Percentiles rank a stretch among this genome's conserved stretches.
Conservation (phyloP, 208 protist genomes). For the Endotrypanum monterogeii region DNA sequence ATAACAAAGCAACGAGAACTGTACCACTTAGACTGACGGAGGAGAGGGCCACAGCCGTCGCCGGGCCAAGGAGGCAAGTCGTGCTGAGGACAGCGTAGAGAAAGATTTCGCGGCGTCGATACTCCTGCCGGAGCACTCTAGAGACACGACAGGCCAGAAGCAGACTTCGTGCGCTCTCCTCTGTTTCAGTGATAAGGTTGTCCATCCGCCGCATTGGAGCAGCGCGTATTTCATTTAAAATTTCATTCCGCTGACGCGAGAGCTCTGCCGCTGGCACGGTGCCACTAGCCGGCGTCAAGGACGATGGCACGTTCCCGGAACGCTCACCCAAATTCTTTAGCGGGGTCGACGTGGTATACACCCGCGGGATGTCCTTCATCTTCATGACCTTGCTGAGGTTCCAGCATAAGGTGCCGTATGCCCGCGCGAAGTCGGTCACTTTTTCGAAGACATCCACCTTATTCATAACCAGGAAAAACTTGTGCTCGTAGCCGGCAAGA, state of each 20-base stretch:
- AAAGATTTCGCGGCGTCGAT: constrained; percentile 32
- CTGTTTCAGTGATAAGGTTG: constrained; percentile 76
- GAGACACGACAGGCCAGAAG: constrained; percentile 54
- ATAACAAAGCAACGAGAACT: constrained; percentile 16
- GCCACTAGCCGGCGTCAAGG: neutral
- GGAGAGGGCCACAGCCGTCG: constrained; percentile 18
- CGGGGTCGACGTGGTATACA: constrained; percentile 88
- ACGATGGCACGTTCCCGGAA: neutral
- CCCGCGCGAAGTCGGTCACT: constrained; percentile 86
- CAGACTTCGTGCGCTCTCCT: constrained; percentile 60
- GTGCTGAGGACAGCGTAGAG: constrained; percentile 21
- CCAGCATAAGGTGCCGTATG: constrained; percentile 93
- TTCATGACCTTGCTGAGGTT: constrained; percentile 90
- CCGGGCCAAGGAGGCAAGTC: constrained; percentile 19
- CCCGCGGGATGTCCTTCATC: constrained; percentile 90
- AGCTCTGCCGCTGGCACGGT: constrained; percentile 53
- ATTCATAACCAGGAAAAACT: constrained; percentile 90
- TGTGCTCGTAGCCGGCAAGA: constrained; percentile 84
- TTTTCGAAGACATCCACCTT: constrained; percentile 88
- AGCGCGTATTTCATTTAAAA: constrained; percentile 56
- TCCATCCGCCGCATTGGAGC: constrained; percentile 75
- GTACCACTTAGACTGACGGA: constrained; percentile 29
- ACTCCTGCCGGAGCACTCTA: constrained; percentile 46
- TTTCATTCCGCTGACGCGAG: constrained; percentile 52
- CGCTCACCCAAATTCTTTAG: constrained; percentile 9